A percentile compares a stretch with the other conserved stretches of the same genome.
phyloP scores from a whole-genome alignment of 352 stramenopile genomes.

The Pythium utonaiense region DNA sequence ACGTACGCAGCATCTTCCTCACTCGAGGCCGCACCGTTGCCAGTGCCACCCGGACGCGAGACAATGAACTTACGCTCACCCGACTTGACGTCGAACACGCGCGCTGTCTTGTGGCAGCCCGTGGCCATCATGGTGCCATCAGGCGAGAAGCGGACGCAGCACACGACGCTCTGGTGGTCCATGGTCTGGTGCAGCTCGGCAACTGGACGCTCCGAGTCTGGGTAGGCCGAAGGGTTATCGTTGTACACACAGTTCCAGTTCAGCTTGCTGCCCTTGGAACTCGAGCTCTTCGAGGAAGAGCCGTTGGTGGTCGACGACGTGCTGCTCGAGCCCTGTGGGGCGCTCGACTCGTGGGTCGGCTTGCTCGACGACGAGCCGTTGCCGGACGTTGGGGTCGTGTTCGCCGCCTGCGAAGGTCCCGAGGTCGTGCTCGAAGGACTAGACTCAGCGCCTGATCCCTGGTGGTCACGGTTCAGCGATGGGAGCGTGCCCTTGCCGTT shows the following conservation, averaged over 20 bases:
- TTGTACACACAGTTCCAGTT: conserved; percentile 87
- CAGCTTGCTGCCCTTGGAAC: conserved; percentile 75
- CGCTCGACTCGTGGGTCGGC: conserved; percentile 18
- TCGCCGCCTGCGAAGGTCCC: conserved; percentile 17
- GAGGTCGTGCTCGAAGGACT: conserved; percentile 44
- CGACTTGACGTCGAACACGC: conserved; percentile 85
- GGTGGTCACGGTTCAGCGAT: conserved; percentile 53
- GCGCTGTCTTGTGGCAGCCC: conserved; percentile 82
- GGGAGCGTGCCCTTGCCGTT: conserved; percentile 64
- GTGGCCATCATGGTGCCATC: conserved; percentile 85
- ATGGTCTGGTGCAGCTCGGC: conserved; percentile 87
- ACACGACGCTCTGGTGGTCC: conserved; percentile 88
- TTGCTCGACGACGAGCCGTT: conserved; percentile 17
- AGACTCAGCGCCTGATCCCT: conserved; percentile 46
- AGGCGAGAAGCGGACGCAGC: conserved; percentile 80
- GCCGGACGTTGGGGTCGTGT: conserved; percentile 29
- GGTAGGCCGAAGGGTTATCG: conserved; percentile 59
- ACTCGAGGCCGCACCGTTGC: conserved; percentile 40
- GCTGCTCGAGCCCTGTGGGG: conserved; percentile 3
- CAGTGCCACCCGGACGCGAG: conserved; percentile 53
- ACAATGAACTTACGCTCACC: conserved; percentile 81
- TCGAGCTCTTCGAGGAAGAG: conserved; percentile 65
- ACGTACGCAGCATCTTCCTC: conserved; percentile 82
- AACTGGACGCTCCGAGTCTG: conserved; percentile 74
- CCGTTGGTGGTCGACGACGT: conserved; percentile 27